Evolutionary conservation across 2,329 filamentous ascomycete genomes (phyloP).

Genomic region (Phoma herbarum): DNA sequence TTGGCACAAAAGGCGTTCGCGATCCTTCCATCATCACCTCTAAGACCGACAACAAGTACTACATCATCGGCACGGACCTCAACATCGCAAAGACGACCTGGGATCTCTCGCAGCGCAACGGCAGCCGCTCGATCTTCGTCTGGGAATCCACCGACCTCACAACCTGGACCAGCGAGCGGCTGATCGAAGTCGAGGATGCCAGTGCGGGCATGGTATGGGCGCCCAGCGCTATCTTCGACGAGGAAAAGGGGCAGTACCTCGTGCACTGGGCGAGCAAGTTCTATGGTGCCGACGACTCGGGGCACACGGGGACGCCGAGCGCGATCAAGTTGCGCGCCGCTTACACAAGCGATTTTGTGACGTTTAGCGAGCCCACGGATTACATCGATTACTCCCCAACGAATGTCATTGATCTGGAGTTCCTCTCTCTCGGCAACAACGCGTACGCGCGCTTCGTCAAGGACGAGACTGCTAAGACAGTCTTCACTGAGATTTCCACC

Average conservation of each 20-base stretch:
- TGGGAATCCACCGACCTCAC: constrained; percentile 64
- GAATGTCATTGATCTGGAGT: not conserved
- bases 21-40: not conserved
- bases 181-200: constrained; percentile 60
- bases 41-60: not conserved
- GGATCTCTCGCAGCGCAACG: constrained; percentile 62
- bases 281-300: not conserved
- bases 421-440: not conserved
- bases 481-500: not conserved
- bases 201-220: constrained; percentile 15
- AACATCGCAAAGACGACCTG: constrained; percentile 63
- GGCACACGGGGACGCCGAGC: not conserved
- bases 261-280: not conserved
- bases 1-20: not conserved
- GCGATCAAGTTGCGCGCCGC: not conserved
- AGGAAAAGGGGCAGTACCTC: not conserved
- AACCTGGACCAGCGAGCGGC: constrained; percentile 59
- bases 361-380: not conserved
- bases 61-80: constrained; percentile 55
- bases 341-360: not conserved
- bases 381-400: not conserved
- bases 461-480: not conserved
- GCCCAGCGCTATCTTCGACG: not conserved
- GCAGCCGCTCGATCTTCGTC: constrained; percentile 62
- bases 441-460: not conserved